phyloP scores from a whole-genome alignment of 1,139 yeast species.

The Saccharomycopsis crataegensis region DNA sequence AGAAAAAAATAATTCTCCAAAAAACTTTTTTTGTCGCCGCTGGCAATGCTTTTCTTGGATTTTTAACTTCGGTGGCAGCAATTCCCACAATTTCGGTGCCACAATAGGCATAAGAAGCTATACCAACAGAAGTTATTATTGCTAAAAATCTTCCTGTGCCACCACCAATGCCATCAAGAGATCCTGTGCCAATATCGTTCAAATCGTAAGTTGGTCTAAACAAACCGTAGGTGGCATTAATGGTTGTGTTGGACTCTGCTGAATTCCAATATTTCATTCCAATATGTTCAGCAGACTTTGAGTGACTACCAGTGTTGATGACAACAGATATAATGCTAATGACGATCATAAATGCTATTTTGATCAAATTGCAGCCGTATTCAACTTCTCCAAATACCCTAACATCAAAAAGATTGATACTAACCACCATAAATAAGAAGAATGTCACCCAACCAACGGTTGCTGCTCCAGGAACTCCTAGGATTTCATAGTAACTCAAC shows the following conservation, averaged over 20 bases:
- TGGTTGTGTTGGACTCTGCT: conserved; percentile 40
- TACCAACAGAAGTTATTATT: conserved; percentile 52
- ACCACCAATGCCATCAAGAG: conserved; percentile 50
- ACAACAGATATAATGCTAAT: conserved; percentile 61
- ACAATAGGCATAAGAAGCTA: conserved; percentile 66
- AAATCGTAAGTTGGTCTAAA: conserved; percentile 66
- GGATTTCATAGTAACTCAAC: conserved; percentile 54
- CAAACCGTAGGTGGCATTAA: conserved; percentile 54
- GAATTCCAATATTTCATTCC: conserved; percentile 67
- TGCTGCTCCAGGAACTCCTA: conserved; percentile 44
- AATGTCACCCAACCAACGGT: conserved; percentile 63
- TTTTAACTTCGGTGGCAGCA: conserved; percentile 81
- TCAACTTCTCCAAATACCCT: conserved; percentile 73
- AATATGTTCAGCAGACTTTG: conserved; percentile 30
- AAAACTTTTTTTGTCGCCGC: conserved; percentile 71
- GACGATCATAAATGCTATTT: conserved; percentile 46
- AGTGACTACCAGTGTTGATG: conserved; percentile 44
- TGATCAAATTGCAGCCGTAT: conserved; percentile 52
- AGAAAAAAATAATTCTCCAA: conserved; percentile 62
- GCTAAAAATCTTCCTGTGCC: conserved; percentile 57
- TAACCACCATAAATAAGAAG: conserved; percentile 42
- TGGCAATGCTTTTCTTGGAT: conserved; percentile 73
- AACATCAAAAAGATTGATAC: conserved; percentile 55
- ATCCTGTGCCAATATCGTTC: conserved; percentile 42
- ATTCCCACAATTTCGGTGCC: conserved; percentile 81